Evolutionary conservation across 202 grass and related monocot species (phyloP).

Genomic region (Alloteropsis angusta): DNA sequence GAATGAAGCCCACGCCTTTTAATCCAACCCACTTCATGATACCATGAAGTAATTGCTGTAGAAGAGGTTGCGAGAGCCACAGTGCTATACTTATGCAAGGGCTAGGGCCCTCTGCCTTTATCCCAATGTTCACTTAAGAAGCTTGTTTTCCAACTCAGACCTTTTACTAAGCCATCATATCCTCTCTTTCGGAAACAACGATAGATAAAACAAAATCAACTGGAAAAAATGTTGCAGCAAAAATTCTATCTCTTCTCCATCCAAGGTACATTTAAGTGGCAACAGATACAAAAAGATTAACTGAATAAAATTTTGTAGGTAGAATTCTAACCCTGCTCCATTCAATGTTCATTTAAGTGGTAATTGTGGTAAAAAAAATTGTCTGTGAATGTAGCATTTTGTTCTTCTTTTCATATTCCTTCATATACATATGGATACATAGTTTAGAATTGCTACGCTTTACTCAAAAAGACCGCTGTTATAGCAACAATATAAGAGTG

Average conservation of each 20-base stretch:
- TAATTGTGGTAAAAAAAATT: neutral
- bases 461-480: neutral
- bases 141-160: constrained; percentile 52
- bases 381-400: neutral
- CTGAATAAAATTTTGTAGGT: neutral
- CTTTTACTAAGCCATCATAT: constrained; percentile 91
- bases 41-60: constrained; percentile 56
- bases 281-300: neutral
- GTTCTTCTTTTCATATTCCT: neutral
- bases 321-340: neutral
- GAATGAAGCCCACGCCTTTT: constrained; percentile 95
- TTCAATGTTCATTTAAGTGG: neutral
- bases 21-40: constrained; percentile 50
- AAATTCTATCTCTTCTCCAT: neutral
- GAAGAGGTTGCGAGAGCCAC: constrained; percentile 75
- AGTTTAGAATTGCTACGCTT: neutral
- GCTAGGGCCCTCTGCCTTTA: constrained; percentile 64
- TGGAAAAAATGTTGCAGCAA: neutral
- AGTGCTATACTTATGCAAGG: constrained; percentile 66
- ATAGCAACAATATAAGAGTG: neutral
- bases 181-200: constrained; percentile 37
- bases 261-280: neutral
- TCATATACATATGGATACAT: neutral
- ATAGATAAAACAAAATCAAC: neutral
- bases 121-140: constrained; percentile 33